These are phyloP conservation scores for Venturia effusa DNA, from an alignment of 2,329 filamentous ascomycete genomes.

Conservation along the genomic window DNA sequence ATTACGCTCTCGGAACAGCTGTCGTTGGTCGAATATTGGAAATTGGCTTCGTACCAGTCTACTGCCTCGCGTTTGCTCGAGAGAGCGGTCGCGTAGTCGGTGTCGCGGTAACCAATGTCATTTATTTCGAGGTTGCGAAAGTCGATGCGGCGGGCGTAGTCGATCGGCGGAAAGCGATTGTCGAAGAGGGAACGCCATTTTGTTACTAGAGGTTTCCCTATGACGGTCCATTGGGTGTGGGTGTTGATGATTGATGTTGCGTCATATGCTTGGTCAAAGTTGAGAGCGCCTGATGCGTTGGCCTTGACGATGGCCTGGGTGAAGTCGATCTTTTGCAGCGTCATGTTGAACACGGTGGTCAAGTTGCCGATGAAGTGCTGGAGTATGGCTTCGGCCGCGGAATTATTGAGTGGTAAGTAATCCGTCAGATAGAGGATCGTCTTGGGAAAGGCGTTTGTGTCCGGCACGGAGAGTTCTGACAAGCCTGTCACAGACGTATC, in stretches of 20 bases:
- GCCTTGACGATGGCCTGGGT: slow-evolving; percentile 2
- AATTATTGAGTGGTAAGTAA: slow-evolving; percentile 30
- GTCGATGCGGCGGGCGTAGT: slow-evolving; percentile 37
- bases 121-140: slow-evolving; percentile 3
- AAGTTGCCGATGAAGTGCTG: slow-evolving; percentile 28
- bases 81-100: slow-evolving; percentile 18
- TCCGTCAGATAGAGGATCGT: slow-evolving; percentile 29
- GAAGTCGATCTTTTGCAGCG: slow-evolving; percentile 3
- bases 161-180: slow-evolving; percentile 39
- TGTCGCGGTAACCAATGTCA: slow-evolving; percentile 21
- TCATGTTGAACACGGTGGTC: slow-evolving; percentile 5
- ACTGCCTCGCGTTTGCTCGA: slow-evolving; percentile 24
- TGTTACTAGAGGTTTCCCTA: slow-evolving; percentile 38
- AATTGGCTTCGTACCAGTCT: slow-evolving; percentile 36
- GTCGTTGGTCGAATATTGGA: slow-evolving; percentile 30
- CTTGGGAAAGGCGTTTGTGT: slow-evolving; percentile 24
- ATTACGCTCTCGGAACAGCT: slow-evolving; percentile 41
- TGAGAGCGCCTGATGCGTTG: slow-evolving; percentile 15
- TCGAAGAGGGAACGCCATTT: slow-evolving; percentile 35
- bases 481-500: not conserved
- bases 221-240: slow-evolving; percentile 35
- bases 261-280: slow-evolving; percentile 35
- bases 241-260: slow-evolving; percentile 25
- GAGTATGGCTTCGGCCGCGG: slow-evolving; percentile 27
- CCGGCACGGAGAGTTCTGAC: slow-evolving; percentile 19